These are phyloP conservation scores for Anisodus acutangulus DNA, from an alignment of 257 asterid genomes.

Conservation along the genomic window DNA sequence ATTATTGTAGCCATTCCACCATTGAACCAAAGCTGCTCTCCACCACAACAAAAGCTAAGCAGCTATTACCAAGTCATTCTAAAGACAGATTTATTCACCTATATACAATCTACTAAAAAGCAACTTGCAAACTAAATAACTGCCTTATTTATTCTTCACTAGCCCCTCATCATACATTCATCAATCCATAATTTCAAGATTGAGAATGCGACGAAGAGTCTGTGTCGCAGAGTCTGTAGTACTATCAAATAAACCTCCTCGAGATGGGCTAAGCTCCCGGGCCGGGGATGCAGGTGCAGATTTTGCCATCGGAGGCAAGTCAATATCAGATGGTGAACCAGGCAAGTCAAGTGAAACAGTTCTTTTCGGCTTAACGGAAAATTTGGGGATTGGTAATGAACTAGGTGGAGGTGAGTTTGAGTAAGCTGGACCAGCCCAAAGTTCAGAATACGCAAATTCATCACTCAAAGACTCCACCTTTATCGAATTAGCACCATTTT, in stretches of 20 bases:
- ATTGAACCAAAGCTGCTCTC: slow-evolving; percentile 43
- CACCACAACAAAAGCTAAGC: slow-evolving; percentile 36
- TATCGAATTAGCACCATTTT: slow-evolving; percentile 31
- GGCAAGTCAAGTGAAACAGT: slow-evolving; percentile 78
- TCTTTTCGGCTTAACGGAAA: slow-evolving; percentile 70
- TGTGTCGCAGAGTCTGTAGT: slow-evolving; percentile 72
- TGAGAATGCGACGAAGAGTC: slow-evolving; percentile 95
- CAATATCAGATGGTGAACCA: slow-evolving; percentile 49
- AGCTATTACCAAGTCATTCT: slow-evolving; percentile 36
- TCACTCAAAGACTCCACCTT: slow-evolving; percentile 31
- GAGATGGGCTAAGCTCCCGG: slow-evolving; percentile 57
- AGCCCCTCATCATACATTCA: slow-evolving; percentile 40
- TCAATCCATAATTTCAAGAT: slow-evolving; percentile 73
- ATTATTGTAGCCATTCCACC: slow-evolving; percentile 8
- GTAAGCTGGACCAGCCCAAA: slow-evolving; percentile 98
- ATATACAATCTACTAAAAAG: slow-evolving; percentile 48
- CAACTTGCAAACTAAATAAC: slow-evolving; percentile 39
- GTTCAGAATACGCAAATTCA: slow-evolving; percentile 71
- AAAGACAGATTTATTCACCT: slow-evolving; percentile 47
- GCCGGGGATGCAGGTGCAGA: slow-evolving; percentile 92
- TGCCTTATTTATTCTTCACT: slow-evolving; percentile 47
- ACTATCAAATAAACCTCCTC: slow-evolving; percentile 45
- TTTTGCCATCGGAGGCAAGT: slow-evolving; percentile 54
- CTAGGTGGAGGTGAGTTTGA: slow-evolving; percentile 97
- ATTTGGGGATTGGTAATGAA: slow-evolving; percentile 90